Conservation (phyloP, 176 grass and related monocot genomes). For the Stipa capillata region DNA sequence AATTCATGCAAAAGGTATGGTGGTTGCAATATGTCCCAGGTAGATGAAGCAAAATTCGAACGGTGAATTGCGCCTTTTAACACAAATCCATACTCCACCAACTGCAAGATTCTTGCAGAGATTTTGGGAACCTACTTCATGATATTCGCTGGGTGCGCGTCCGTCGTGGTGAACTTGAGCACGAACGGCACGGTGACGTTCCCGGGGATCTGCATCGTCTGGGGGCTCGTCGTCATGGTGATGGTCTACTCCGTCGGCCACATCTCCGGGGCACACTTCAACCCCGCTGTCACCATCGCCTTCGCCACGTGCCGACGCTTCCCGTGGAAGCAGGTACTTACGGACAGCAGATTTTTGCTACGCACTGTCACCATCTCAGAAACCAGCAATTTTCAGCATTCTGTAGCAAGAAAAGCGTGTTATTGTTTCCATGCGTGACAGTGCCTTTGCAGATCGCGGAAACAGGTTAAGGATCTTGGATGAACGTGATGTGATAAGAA, state of each 20-base stretch:
- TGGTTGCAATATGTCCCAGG: no score
- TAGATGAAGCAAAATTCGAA: background rate
- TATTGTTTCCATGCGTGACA: no score
- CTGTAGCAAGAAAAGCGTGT: no score
- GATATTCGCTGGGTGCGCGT: constrained; percentile 70
- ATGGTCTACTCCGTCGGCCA: constrained; percentile 82
- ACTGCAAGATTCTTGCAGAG: constrained; percentile 75
- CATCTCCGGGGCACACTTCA: constrained; percentile 81
- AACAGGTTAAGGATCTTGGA: no score
- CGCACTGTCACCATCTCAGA: no score
- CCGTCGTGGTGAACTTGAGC: constrained; percentile 66
- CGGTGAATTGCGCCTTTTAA: background rate
- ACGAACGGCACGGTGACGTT: constrained; percentile 56
- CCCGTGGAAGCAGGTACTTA: constrained; percentile 72
- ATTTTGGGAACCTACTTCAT: constrained; percentile 90
- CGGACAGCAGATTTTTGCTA: no score
- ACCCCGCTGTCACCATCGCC: constrained; percentile 81
- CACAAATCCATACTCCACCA: no score
- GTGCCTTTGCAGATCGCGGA: no score
- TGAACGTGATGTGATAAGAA: no score
- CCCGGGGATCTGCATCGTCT: constrained; percentile 71
- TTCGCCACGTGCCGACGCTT: constrained; percentile 70
- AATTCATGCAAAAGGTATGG: constrained; percentile 47
- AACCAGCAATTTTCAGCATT: no score
- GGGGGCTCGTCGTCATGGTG: constrained; percentile 84